Evolutionary conservation across 2,329 filamentous ascomycete species (phyloP), one percentile per base, ranked within the genome.

Genomic region (Aureobasidium pullulans): DNA sequence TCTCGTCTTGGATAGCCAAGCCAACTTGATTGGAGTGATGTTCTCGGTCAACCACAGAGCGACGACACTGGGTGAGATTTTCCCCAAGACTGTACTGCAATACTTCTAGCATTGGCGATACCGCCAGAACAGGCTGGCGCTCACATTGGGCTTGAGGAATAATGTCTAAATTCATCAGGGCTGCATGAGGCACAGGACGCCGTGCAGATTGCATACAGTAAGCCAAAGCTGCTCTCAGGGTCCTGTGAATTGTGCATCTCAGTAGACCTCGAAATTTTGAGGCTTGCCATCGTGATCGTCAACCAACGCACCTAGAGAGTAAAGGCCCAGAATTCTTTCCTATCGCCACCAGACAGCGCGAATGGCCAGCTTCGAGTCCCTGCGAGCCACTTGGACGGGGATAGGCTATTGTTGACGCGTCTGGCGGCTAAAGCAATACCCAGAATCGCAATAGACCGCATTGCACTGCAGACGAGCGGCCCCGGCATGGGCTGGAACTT

Each of bases 361-460:
- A 37, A n/a, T 28, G 13, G 31, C 40, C 39, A 46, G n/a, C 10
- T 3, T 37, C 28, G 13, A 34, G 16, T 16, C 9, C 43, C 19
- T 23, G 32, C 16, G 3, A 43, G 43, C 23, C 34, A 19, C 29
- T 16, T 40, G 15, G 19, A 47, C 9, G 28, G 19, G 23, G 42
- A 57, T 57, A 57, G 54, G 54, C 54, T 57, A 57, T 57, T 57
- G 54, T 57, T 57, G 54, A 19, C 43, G 29, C 42, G 15, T 48
- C 34, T 39, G 34, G 43, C 54, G 54, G 54, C 54, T 57, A 57
- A 57, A 57, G 32, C 13, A 57, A 19, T 28, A 36, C 19, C 31
- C 19, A 56, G 19, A 9, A 37, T 16, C 29, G 28, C 28, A 54
- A 9, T 3, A 32, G 15, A 32, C n/a, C 39, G 37, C n/a, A 34